Evolutionary conservation across 1,284 basidiomycete genomes (phyloP).

Genomic region (Ceratobasidium sp.): DNA sequence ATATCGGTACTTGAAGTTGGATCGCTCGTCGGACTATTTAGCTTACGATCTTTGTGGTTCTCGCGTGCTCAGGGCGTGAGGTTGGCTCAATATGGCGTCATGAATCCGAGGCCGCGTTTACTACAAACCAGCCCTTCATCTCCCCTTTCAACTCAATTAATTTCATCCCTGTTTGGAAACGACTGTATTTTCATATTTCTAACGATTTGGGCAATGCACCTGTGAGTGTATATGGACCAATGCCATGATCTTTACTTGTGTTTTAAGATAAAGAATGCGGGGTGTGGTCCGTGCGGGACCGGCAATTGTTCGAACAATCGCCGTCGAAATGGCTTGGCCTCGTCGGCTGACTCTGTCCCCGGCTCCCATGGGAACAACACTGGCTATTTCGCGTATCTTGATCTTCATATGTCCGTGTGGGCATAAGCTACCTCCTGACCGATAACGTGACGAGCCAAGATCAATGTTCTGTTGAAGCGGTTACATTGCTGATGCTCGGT

Average conservation of each 20-base stretch:
- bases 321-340: slow-evolving; percentile 17
- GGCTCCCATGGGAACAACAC: slow-evolving; percentile 18
- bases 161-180: slow-evolving; percentile 16
- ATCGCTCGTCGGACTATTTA: slow-evolving; percentile 4
- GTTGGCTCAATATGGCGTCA: slow-evolving; percentile 4
- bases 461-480: neutral
- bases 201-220: slow-evolving; percentile 35
- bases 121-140: slow-evolving; percentile 12
- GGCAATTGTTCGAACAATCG: slow-evolving; percentile 45
- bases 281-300: slow-evolving; percentile 8
- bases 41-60: neutral
- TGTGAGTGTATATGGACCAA: slow-evolving; percentile 36
- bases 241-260: slow-evolving; percentile 24
- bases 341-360: slow-evolving; percentile 37
- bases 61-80: slow-evolving; percentile 6
- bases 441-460: neutral
- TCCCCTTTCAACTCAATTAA: slow-evolving; percentile 15
- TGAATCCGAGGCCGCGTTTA: slow-evolving; percentile 8
- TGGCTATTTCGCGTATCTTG: slow-evolving; percentile 1
- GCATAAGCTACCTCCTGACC: neutral
- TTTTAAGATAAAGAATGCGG: neutral
- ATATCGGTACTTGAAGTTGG: slow-evolving; percentile 19
- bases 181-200: slow-evolving; percentile 41
- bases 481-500: neutral
- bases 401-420: neutral